phyloP scores from a whole-genome alignment of 192 early-diverging fungal species.

The Coemansia sp. region DNA sequence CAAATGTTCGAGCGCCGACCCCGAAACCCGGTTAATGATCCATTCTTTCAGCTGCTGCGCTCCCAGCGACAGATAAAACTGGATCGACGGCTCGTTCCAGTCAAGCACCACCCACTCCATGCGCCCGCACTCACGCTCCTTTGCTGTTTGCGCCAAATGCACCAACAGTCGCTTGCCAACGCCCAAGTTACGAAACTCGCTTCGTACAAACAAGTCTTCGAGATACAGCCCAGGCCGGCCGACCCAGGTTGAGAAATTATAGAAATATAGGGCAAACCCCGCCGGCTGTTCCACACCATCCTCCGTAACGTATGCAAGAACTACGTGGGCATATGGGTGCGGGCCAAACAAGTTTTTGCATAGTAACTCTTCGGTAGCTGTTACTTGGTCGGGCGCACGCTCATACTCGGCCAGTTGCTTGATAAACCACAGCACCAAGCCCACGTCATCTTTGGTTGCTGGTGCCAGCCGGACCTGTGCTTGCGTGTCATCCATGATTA shows the following conservation, averaged over 20 bases:
- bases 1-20: conserved; percentile 58
- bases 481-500: neutral
- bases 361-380: conserved; percentile 68
- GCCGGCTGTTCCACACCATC: conserved; percentile 51
- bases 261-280: conserved; percentile 83
- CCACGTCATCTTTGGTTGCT: conserved; percentile 62
- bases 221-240: conserved; percentile 79
- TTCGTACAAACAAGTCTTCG: conserved; percentile 77
- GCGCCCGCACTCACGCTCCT: conserved; percentile 66
- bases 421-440: conserved; percentile 70
- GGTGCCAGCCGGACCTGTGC: conserved; percentile 23
- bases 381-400: conserved; percentile 66
- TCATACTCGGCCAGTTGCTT: conserved; percentile 75
- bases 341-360: conserved; percentile 65
- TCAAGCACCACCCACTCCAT: conserved; percentile 85
- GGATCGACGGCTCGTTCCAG: conserved; percentile 79
- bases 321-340: conserved; percentile 64
- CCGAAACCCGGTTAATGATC: conserved; percentile 71
- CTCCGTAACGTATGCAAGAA: conserved; percentile 61
- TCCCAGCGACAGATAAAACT: conserved; percentile 74
- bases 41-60: conserved; percentile 72
- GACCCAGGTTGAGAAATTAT: conserved; percentile 78
- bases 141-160: conserved; percentile 67
- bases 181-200: conserved; percentile 63
- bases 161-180: conserved; percentile 69